Evolutionary conservation across 352 stramenopile species (phyloP), one percentile per base, ranked within the genome.

Genomic region (Achlya hypogyna): DNA sequence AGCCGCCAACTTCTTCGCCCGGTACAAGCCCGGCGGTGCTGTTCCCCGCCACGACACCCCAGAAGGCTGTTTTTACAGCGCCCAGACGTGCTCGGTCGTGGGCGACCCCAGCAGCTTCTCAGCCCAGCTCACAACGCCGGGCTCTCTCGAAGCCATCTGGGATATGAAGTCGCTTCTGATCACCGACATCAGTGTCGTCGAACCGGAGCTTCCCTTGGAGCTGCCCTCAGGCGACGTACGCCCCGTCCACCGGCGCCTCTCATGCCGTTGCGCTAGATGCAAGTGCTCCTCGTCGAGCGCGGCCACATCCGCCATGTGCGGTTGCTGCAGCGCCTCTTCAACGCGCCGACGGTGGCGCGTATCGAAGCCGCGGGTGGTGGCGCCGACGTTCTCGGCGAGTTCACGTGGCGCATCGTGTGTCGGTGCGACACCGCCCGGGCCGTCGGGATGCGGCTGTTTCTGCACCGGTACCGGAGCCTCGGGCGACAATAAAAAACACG

Each of bases 1-100:
- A 56, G 49, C 49, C 16, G 49, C 49, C 31, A 12, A 27, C 49
- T 56, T 56, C 16, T 56, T 56, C 25, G 49, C 49, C 25, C 49
- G 49, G 2, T 56, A 56, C 49, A 56, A 56, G 31, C 49, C 49
- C 1, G 49, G 49, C 2, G 49, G 31, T 10, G 49, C 49, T 20
- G 49, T 56, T n/a, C 49, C 49, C 10, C 49, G 49, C 6, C 49
- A 56, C 31, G 49, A 56, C 49, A 56, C 49, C 2, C 49, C 49
- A 12, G 49, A 56, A 56, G 49, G 49, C 25, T 27, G 49, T n/a
- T 67, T 67, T 34, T 67, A 67, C 47, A 58, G 38, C 28, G n/a
- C 14, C 14, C n/a, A 67, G 32, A 59, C 40, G 8, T 67, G 60
- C 32, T 10, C 43, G 20, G 60, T 67, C 9, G 31, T 58, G 0